Evolutionary conservation across 768 basidiomycete genomes (phyloP).

Genomic region (Collybia mongolica): DNA sequence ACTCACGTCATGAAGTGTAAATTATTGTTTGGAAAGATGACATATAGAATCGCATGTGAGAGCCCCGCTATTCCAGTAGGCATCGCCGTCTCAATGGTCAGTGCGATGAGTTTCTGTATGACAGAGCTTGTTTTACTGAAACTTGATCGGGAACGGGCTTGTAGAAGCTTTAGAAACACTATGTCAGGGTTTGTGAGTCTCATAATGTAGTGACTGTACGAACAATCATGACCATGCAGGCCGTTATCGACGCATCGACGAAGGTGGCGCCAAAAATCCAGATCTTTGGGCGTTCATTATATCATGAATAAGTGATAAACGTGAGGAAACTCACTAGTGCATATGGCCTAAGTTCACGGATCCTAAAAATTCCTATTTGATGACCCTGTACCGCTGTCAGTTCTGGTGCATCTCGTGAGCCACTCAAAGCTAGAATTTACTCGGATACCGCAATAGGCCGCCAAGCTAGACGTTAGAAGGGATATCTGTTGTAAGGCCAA

Average conservation of each 20-base stretch:
- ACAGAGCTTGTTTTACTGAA: not conserved
- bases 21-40: constrained; percentile 8
- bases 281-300: not conserved
- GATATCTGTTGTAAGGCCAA: constrained; percentile 3
- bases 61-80: constrained; percentile 4
- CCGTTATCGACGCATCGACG: constrained; percentile 13
- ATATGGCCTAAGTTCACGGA: constrained; percentile 1
- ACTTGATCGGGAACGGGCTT: not conserved
- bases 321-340: constrained; percentile 3
- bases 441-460: constrained; percentile 6
- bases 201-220: not conserved
- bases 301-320: not conserved
- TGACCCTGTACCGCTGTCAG: constrained; percentile 1
- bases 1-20: constrained; percentile 10
- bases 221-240: constrained; percentile 11
- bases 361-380: not conserved
- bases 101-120: constrained; percentile 6
- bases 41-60: constrained; percentile 3
- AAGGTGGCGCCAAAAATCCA: constrained; percentile 9
- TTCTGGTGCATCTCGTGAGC: not conserved
- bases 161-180: not conserved
- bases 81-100: constrained; percentile 7
- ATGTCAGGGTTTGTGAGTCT: too few species aligned
- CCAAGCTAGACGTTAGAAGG: constrained; percentile 3
- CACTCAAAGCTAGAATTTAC: not conserved